Base-by-base conservation (phyloP, 257 asterid species). In the Ajuga chamaepitys region DNA sequence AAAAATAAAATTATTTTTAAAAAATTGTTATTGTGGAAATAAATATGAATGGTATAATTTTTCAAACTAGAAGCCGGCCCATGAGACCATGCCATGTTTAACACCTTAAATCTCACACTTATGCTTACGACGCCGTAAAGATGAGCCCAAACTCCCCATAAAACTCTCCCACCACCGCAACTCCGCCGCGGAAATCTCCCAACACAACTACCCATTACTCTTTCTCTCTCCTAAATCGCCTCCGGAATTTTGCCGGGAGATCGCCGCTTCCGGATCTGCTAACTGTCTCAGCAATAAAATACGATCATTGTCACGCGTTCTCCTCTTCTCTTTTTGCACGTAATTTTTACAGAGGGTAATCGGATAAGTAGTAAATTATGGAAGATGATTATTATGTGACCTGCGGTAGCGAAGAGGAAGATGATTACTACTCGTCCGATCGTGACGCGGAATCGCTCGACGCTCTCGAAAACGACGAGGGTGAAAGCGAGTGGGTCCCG, bases 381-480 rank as follows among this genome's bases (percentile, higher is more conserved):
- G 86, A 75, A 72, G 87, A 80, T 32, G 76, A 72, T 64, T 68
- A 51, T 63, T 74, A 64, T 42, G 14, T 62, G 76, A 82, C 88
- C 67, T 75, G 84, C 40, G 17, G 52, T 46, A 74, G 75, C 66
- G 76, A 75, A 3, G 80, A 72, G 11, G 88, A 82, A 21, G 90
- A 85, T 24, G 83, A 76, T 63, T 80, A 56, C 62, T 68, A 71
- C 67, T 71, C 78, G 7, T 79, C 80, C 68, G 88, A 82, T 66
- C 75, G 68, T 9, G 95, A 58, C 68, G 67, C 38, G 41, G 76
- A 79, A 18, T 84, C 83, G 48, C 70, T 80, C 17, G 83, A 80
- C n/a, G 89, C 80, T 46, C 67, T 83, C 17, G 95, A 85, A 35
- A 79, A 76, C 56, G 82, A 83, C 20, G 85, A 79, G 71, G 34